Percentiles rank a stretch among this genome's conserved stretches.
Conservation (phyloP, 495 filamentous ascomycete genomes). For the Hypoxylon trugodes region DNA sequence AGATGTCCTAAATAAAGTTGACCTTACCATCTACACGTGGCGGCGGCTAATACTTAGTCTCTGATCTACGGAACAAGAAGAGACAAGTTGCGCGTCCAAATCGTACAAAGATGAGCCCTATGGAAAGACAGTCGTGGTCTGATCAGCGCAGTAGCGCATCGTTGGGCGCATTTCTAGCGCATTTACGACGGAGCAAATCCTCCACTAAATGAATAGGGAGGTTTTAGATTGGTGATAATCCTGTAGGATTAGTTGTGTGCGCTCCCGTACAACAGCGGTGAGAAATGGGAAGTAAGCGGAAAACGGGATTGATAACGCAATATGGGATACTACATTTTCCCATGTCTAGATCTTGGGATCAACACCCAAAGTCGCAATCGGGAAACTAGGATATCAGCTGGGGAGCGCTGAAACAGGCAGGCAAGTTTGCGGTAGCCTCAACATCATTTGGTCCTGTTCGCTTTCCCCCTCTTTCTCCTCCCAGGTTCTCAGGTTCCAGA, state of each 20-base stretch:
- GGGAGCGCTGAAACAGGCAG: constrained; percentile 38
- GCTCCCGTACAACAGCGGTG: constrained; percentile 32
- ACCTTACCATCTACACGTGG: constrained; percentile 29
- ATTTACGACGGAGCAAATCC: constrained; percentile 24
- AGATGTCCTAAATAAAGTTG: constrained; percentile 24
- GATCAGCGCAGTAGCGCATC: constrained; percentile 19
- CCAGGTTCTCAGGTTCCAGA: constrained; percentile 32
- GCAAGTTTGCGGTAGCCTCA: constrained; percentile 34
- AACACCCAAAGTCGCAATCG: constrained; percentile 31
- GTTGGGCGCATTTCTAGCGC: constrained; percentile 11
- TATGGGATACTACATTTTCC: constrained; percentile 36
- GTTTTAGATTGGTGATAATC: constrained; percentile 26
- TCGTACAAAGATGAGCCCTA: constrained; percentile 10
- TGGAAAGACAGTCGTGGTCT: constrained; percentile 15
- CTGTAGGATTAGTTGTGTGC: constrained; percentile 24
- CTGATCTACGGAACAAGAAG: constrained; percentile 8
- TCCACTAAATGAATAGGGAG: constrained; percentile 23
- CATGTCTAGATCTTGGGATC: constrained; percentile 42
- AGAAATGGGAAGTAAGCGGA: constrained; percentile 32
- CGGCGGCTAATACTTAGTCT: constrained; percentile 25
- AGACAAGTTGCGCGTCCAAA: constrained; percentile 18
- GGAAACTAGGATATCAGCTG: constrained; percentile 31
- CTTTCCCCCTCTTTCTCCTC: constrained; percentile 8
- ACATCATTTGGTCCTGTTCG: constrained; percentile 26
- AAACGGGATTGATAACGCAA: constrained; percentile 40